Percentiles rank a stretch among this genome's conserved stretches.
phyloP scores from a whole-genome alignment of 139 green algal species.

The Picochlorum sp. region DNA sequence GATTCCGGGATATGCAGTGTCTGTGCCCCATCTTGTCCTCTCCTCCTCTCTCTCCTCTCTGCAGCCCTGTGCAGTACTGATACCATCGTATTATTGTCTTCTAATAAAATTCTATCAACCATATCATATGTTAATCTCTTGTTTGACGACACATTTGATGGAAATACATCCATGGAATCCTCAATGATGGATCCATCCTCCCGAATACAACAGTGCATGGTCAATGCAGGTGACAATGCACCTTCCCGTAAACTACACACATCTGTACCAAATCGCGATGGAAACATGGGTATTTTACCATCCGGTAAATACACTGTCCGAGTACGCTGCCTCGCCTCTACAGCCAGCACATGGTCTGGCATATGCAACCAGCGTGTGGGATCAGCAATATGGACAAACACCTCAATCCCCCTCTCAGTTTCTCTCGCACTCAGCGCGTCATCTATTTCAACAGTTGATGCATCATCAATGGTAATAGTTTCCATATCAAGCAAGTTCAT shows the following conservation, averaged over 20 bases:
- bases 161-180: conserved; percentile 26
- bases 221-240: conserved; percentile 37
- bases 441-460: conserved; percentile 70
- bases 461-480: conserved; percentile 75
- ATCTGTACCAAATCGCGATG: conserved; percentile 52
- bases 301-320: conserved; percentile 77
- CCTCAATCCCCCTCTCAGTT: conserved; percentile 28
- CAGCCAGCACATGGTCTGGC: conserved; percentile 33
- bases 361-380: conserved; percentile 48
- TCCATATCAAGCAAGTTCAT: conserved; percentile 50
- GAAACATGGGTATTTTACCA: conserved; percentile 77
- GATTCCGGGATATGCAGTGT: conserved; percentile 58
- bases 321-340: conserved; percentile 41
- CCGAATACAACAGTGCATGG: conserved; percentile 40
- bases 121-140: conserved; percentile 69
- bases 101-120: conserved; percentile 52
- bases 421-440: conserved; percentile 65
- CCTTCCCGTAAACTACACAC: conserved; percentile 61
- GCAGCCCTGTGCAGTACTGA: conserved; percentile 22
- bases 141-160: conserved; percentile 38
- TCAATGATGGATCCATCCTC: conserved; percentile 45
- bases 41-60: conserved; percentile 23
- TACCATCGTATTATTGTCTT: neutral
- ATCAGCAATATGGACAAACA: conserved; percentile 92
- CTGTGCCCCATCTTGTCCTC: conserved; percentile 38